Evolutionary conservation across 1,139 yeast genomes (phyloP).

Genomic region (Casaregolazyma suthepensis): DNA sequence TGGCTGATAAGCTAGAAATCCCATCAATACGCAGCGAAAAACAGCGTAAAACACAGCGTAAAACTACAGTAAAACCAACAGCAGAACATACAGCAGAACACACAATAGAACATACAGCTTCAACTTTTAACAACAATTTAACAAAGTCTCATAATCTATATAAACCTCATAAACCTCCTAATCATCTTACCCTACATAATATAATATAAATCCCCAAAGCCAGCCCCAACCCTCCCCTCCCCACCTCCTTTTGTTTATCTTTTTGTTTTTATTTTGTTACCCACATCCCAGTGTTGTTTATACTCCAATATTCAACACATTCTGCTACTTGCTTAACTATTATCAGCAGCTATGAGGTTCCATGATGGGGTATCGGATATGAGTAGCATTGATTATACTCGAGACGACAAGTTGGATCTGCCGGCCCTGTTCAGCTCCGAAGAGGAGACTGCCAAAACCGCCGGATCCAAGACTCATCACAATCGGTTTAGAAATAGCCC

Average conservation of each 20-base stretch:
- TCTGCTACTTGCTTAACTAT: constrained; percentile 1
- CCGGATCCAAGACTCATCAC: constrained; percentile 1
- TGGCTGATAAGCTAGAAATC: background rate
- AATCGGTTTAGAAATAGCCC: constrained; percentile 5
- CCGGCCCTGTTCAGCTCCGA: constrained; percentile 7
- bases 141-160: too few relatives aligned
- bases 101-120: background rate
- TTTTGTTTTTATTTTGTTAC: constrained; percentile 1
- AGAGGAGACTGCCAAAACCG: constrained; percentile 1
- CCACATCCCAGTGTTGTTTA: background rate
- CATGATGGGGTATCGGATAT: constrained; percentile 4
- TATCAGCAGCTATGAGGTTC: constrained; percentile 6
- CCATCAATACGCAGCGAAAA: background rate
- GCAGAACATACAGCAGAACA: too few relatives aligned
- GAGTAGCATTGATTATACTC: constrained; percentile 5
- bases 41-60: too few relatives aligned
- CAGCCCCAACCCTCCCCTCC: background rate
- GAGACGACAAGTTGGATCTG: constrained; percentile 7
- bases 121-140: background rate
- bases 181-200: too few relatives aligned
- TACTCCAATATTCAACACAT: background rate
- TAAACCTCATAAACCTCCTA: too few relatives aligned
- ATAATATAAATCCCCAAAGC: too few relatives aligned
- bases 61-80: too few relatives aligned
- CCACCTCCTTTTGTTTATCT: constrained; percentile 2